Conservation (phyloP, 202 grass and related monocot species). For the Musa balbisiana region DNA sequence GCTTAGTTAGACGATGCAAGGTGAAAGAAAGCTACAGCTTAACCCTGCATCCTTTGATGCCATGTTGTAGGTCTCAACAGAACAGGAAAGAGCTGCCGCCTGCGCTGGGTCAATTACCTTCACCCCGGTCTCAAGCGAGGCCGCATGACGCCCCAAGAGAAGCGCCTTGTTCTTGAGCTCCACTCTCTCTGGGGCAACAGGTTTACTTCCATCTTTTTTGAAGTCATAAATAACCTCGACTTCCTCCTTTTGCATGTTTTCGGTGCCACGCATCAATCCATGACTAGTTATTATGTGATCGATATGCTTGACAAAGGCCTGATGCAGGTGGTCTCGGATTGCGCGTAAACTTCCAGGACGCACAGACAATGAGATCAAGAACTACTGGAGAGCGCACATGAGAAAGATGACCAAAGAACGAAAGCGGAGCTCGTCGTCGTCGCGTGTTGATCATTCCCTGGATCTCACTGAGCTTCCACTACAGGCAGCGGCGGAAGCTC, state of each 20-base stretch:
- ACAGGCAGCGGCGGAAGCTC: background rate
- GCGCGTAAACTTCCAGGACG: background rate
- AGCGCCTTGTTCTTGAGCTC: background rate
- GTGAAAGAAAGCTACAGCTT: background rate
- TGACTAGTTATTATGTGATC: no score
- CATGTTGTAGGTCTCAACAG: background rate
- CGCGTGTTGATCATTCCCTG: background rate
- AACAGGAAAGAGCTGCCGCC: background rate
- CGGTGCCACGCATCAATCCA: no score
- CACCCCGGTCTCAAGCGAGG: conserved; percentile 1
- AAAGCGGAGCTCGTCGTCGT: background rate
- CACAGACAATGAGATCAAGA: background rate
- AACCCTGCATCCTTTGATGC: background rate
- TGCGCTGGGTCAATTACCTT: conserved; percentile 6
- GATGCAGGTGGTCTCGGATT: background rate
- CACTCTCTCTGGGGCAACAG: background rate
- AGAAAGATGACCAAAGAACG: background rate
- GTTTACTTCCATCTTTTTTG: background rate
- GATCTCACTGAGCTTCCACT: background rate
- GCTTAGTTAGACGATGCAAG: background rate
- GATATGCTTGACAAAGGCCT: no score
- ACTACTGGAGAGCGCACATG: background rate
- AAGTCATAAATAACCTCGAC: no score
- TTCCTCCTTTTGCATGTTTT: no score
- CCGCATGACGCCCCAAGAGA: background rate